Percentiles rank a stretch among this genome's conserved stretches.
phyloP scores from a whole-genome alignment of 345 rosid species.

The Ceriops zippeliana region DNA sequence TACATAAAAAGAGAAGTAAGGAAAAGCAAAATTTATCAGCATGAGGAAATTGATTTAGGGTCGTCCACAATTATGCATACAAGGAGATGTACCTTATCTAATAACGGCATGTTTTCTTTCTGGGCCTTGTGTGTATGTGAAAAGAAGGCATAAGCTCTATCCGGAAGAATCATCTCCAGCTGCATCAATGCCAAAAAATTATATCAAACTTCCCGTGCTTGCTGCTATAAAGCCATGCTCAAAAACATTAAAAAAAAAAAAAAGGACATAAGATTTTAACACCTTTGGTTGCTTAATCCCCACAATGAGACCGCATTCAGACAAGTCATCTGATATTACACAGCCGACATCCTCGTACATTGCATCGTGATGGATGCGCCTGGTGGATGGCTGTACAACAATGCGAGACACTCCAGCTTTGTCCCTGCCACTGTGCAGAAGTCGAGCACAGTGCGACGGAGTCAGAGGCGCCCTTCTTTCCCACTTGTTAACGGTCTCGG shows the following conservation, averaged over 20 bases:
- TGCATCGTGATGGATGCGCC: constrained; percentile 80
- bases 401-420: constrained; percentile 69
- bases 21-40: background rate
- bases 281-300: constrained; percentile 91
- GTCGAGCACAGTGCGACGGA: constrained; percentile 86
- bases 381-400: constrained; percentile 84
- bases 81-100: constrained; percentile 56
- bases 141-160: constrained; percentile 87
- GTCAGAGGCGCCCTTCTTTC: constrained; percentile 89
- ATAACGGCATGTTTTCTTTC: constrained; percentile 77
- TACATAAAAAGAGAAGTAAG: constrained; percentile 21
- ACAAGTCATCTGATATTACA: constrained; percentile 74
- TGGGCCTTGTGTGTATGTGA: constrained; percentile 91
- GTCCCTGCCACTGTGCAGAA: constrained; percentile 64
- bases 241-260: background rate
- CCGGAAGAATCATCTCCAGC: constrained; percentile 73
- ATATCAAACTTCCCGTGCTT: background rate
- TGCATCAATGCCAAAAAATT: constrained; percentile 23
- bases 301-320: constrained; percentile 78
- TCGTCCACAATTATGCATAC: background rate
- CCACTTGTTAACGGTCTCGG: constrained; percentile 83
- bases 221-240: background rate
- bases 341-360: constrained; percentile 84
- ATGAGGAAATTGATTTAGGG: background rate
- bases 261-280: background rate